phyloP scores from a whole-genome alignment of 768 basidiomycete species.

The Mycena haematopus region DNA sequence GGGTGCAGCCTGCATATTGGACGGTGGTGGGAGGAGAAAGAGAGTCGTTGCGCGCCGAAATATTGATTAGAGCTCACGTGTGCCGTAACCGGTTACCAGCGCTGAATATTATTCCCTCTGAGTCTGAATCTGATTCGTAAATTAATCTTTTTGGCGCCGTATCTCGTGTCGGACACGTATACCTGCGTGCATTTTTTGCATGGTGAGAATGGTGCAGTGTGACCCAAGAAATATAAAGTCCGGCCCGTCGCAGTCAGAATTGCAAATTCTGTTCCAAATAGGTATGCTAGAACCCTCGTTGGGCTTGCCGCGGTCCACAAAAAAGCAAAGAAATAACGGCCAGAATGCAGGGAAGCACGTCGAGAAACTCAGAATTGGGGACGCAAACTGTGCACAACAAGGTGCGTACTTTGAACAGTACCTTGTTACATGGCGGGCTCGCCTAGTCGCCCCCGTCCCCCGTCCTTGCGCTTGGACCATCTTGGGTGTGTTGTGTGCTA shows the following conservation, averaged over 20 bases:
- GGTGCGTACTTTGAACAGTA: neutral
- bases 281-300: neutral
- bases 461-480: slow-evolving; percentile 41
- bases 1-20: slow-evolving; percentile 38
- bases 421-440: slow-evolving; percentile 10
- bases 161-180: no score
- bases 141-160: no score
- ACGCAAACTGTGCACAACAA: slow-evolving; percentile 5
- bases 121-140: no score
- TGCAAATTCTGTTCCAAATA: neutral
- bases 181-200: no score
- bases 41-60: slow-evolving; percentile 4
- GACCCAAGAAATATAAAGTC: no score
- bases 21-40: slow-evolving; percentile 21
- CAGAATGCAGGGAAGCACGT: no score
- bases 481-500: slow-evolving; percentile 35
- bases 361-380: no score
- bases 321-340: neutral
- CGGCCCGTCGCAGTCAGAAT: neutral
- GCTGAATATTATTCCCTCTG: neutral
- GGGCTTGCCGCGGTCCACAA: neutral
- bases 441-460: slow-evolving; percentile 40
- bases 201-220: neutral
- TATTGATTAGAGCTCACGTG: slow-evolving; percentile 6
- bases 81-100: neutral